Base-by-base conservation (phyloP, 495 filamentous ascomycete species). In the Daldinia concentrica region DNA sequence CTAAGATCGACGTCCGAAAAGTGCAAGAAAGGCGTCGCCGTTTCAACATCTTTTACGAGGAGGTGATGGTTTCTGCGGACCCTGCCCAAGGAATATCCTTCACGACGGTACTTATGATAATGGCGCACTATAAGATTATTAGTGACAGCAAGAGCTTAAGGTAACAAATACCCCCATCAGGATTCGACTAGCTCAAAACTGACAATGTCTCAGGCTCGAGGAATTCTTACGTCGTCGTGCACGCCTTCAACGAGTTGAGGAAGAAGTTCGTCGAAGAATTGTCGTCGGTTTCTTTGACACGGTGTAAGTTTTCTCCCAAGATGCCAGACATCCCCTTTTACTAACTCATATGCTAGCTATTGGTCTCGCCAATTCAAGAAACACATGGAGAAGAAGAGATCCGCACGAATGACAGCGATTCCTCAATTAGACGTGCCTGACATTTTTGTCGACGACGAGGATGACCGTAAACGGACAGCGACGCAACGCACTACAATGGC, bases 41-140 rank as follows among this genome's bases (percentile, higher is more conserved):
- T 39, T 93, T 96, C 79, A 97, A 97, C 74, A 85, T 89, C 17
- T 98, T 98, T 81, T 99, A 93, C 74, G 94, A 98, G 82, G 95
- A 99, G 81, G 90, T 98, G 36, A 88, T 98, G 79, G 95, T 98
- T 9, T 95, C 94, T 4, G 93, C 93, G 9, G 93, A 98, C 80
- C 90, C 90, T 0, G 90, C 92, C 60, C 88, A 90, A 52, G 95
- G 95, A 26, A 94, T 99, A 57, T 91, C 91, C 6, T 99, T 99
- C 80, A 97, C 93, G 19, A 88, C 91, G 6, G 91, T 97, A n/a
- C 82, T 99, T 54, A 94, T 99, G 92, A 97, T 97, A 62, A 85
- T 99, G 17, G 95, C 96, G 15, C 96, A 99, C 80, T 95, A 98
- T 85, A 99, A 99, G 68, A 93, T 99, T 76, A 99, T 99, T 76